Evolutionary conservation across 768 basidiomycete genomes (phyloP).

Genomic region (Mycena crocata): DNA sequence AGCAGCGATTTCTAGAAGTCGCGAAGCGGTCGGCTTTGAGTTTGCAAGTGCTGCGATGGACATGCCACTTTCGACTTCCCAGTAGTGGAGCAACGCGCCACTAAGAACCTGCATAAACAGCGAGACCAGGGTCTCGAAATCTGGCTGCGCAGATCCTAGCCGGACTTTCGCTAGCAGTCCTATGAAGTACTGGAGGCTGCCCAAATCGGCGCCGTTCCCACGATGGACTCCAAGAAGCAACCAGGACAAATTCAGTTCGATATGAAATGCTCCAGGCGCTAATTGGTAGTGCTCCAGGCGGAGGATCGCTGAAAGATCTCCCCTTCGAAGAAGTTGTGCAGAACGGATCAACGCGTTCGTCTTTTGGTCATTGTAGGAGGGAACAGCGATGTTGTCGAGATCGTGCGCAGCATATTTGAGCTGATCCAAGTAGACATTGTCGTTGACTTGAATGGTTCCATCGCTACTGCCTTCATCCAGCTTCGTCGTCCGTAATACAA

Average conservation of each 20-base stretch:
- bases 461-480: constrained; percentile 20
- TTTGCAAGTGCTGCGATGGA: constrained; percentile 13
- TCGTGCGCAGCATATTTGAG: constrained; percentile 9
- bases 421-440: constrained; percentile 27
- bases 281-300: constrained; percentile 25
- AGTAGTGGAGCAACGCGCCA: constrained; percentile 29
- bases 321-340: constrained; percentile 2
- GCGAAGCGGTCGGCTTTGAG: constrained; percentile 33
- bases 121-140: constrained; percentile 34
- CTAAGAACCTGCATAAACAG: constrained; percentile 29
- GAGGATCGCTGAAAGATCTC: constrained; percentile 19
- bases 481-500: constrained; percentile 14
- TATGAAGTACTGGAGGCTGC: constrained; percentile 34
- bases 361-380: constrained; percentile 13
- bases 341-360: constrained; percentile 18
- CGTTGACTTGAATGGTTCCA: constrained; percentile 21
- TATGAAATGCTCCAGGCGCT: constrained; percentile 33
- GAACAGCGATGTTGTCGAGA: constrained; percentile 15
- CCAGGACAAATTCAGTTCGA: constrained; percentile 36
- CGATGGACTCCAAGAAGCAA: constrained; percentile 12
- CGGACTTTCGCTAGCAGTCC: constrained; percentile 24
- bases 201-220: constrained; percentile 13
- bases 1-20: constrained; percentile 15
- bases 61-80: constrained; percentile 21
- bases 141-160: constrained; percentile 31